Base-by-base conservation (phyloP, 2,329 filamentous ascomycete species). In the Ophiosphaerella herpotricha region DNA sequence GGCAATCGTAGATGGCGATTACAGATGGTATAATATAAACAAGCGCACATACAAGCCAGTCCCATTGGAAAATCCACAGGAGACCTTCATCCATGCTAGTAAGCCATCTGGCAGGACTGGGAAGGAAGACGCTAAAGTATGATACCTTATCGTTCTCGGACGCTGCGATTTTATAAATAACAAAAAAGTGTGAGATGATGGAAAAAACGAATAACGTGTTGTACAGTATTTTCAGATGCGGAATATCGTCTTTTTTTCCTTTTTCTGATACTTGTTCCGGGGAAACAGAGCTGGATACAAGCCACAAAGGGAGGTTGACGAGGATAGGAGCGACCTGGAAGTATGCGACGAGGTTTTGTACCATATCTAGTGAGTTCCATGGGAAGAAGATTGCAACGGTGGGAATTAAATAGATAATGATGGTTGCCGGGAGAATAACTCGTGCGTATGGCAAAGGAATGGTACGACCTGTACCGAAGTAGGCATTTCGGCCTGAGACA, bases 51-150 rank as follows among this genome's bases (percentile, higher is more conserved):
- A 58, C 35, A 9, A 56, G 13, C 58, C 58, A 61, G 24, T 61
- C 58, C 43, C 58, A 60, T n/a, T 61, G 58, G 36, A 61, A 61
- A n/a, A 61, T 51, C 36, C 41, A 60, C 3, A 60, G 23, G 21
- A 61, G 13, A 4, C 56, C 58, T 31, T 46, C 48, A 16, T 43
- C 38, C 13, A 52, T 24, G 3, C 43, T 42, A 1, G 37, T 50
- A 21, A 39, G 50, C 50, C 52, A 61, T 45, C 54, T 29, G 46
- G 43, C 1, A 33, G 37, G 43, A 12, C 43, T 53, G 1, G 58
- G 58, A 8, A 60, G 5, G 31, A 60, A 61, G 2, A 61, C 54
- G 11, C 49, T 43, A 8, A 43, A 26, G n/a, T 46, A 50, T 8
- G 39, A 45, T 4, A 57, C 52, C 11, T 34, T 43, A 3, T 57